Evolutionary conservation across 2,329 filamentous ascomycete species (phyloP).

Genomic region (Ceratocystis papillata): DNA sequence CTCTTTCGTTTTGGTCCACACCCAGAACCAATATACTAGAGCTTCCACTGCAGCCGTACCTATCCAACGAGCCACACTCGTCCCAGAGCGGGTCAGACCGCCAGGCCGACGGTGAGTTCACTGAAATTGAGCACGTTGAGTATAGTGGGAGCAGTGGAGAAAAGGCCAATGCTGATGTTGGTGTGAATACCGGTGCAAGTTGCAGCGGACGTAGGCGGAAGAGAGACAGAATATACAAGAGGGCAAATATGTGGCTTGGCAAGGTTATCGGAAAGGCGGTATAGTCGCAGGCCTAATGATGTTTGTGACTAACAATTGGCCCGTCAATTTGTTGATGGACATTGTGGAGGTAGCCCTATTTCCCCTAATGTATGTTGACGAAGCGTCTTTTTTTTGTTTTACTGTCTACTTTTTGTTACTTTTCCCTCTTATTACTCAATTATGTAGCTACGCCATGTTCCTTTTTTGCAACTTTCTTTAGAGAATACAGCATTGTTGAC

Average conservation of each 20-base stretch:
- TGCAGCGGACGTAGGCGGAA: background rate
- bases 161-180: background rate
- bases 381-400: constrained; percentile 14
- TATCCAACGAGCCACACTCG: background rate
- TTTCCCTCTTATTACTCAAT: background rate
- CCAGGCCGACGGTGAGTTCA: background rate
- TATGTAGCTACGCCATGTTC: background rate
- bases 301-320: background rate
- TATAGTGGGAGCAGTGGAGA: background rate
- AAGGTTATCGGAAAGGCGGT: background rate
- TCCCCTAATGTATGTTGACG: constrained; percentile 6
- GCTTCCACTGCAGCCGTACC: constrained; percentile 4
- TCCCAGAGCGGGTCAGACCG: constrained; percentile 1
- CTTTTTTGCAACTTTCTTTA: background rate
- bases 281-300: background rate
- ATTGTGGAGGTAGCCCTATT: constrained; percentile 4
- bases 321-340: background rate
- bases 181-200: background rate
- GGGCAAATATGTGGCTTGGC: background rate
- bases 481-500: background rate
- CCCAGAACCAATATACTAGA: background rate
- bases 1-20: background rate
- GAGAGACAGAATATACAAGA: background rate
- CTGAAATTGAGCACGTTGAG: constrained; percentile 7
- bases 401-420: background rate